Conservation (phyloP, 768 basidiomycete genomes). For the Auricularia heimuer region DNA sequence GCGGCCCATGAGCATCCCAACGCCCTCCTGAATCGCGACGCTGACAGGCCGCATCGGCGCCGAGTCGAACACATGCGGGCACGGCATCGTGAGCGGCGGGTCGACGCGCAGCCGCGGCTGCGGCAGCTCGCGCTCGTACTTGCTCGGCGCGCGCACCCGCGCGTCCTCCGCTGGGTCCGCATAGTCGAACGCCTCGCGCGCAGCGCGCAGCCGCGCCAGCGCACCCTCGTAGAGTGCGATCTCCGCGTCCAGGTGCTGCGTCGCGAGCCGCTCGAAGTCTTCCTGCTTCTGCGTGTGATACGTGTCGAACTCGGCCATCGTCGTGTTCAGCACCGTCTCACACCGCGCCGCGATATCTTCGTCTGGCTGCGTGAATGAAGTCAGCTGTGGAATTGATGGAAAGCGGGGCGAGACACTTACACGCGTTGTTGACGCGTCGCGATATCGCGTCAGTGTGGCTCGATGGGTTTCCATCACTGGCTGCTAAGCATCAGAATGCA, state of each 20-base stretch:
- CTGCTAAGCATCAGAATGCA: constrained; percentile 23
- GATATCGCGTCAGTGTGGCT: constrained; percentile 57
- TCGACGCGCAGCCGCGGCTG: constrained; percentile 33
- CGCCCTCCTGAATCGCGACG: constrained; percentile 63
- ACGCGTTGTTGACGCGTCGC: constrained; percentile 34
- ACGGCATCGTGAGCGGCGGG: constrained; percentile 57
- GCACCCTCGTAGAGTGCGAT: constrained; percentile 69
- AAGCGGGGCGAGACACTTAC: constrained; percentile 20
- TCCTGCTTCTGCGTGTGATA: constrained; percentile 67
- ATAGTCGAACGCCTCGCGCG: constrained; percentile 44
- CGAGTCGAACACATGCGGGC: constrained; percentile 70
- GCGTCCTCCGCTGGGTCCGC: constrained; percentile 40
- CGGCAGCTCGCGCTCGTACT: constrained; percentile 66
- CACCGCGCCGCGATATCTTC: constrained; percentile 64
- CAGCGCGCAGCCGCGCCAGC: constrained; percentile 45
- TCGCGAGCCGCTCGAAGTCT: constrained; percentile 50
- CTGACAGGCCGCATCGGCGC: constrained; percentile 67
- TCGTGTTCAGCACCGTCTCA: constrained; percentile 81
- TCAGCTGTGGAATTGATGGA: neutral
- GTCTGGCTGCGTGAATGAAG: constrained; percentile 33
- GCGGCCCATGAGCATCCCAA: constrained; percentile 42
- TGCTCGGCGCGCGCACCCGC: constrained; percentile 51
- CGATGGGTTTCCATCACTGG: constrained; percentile 67
- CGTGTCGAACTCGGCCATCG: constrained; percentile 80
- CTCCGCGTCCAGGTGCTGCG: constrained; percentile 68